phyloP scores from a whole-genome alignment of 306 rosid species.

The Inga oerstediana region DNA sequence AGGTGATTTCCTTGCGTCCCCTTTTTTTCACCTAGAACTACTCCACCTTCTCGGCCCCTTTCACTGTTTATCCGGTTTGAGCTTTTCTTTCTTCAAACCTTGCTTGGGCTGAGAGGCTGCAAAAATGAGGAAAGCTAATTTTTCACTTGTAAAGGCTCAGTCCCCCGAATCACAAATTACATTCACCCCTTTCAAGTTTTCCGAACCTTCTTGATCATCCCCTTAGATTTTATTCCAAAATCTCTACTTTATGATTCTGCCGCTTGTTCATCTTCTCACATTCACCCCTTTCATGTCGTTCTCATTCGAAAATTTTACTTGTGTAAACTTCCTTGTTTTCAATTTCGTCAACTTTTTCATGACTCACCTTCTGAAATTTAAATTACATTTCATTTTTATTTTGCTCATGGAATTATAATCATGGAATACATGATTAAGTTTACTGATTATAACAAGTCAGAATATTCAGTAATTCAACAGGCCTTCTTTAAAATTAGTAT shows the following conservation, averaged over 20 bases:
- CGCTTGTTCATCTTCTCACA: not conserved
- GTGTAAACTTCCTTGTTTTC: not conserved
- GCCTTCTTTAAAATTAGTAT: too few relatives aligned
- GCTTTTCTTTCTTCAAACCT: not conserved
- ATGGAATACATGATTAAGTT: too few relatives aligned
- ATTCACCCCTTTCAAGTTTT: not conserved
- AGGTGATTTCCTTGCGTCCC: not conserved
- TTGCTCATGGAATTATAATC: too few relatives aligned
- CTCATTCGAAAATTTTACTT: not conserved
- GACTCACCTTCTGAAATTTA: not conserved
- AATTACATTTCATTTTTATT: too few relatives aligned
- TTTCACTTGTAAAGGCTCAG: not conserved
- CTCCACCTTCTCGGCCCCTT: not conserved
- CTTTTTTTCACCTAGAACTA: not conserved
- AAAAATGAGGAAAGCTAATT: not conserved
- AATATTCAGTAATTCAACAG: too few relatives aligned
- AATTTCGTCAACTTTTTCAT: not conserved
- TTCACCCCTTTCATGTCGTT: not conserved
- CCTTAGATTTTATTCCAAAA: not conserved
- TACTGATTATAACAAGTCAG: too few relatives aligned
- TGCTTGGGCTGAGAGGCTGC: not conserved
- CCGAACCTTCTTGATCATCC: not conserved
- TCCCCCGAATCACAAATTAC: not conserved
- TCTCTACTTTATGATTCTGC: not conserved
- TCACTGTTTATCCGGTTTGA: not conserved